Evolutionary conservation across 495 filamentous ascomycete species (phyloP), one percentile per base, ranked within the genome.

Genomic region (Penicillium argentinense): DNA sequence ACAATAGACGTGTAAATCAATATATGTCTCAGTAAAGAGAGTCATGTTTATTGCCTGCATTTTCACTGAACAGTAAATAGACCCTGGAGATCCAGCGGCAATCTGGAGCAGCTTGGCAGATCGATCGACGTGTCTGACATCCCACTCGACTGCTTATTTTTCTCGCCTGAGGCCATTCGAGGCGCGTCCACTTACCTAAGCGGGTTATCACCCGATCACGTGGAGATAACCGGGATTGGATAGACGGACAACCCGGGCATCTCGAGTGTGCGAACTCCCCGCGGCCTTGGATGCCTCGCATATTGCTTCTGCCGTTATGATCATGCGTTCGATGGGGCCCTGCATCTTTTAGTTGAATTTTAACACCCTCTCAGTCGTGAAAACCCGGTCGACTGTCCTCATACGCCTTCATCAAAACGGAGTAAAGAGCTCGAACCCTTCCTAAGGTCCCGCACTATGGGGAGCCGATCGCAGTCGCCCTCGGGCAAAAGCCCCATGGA

Each of bases 391-490:
- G 5, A 9, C n/a, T 16, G 33, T 19, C 21, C 17, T 7, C 18
- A 21, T n/a, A n/a, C 33, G 3, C 11, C 9, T 9, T 14, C 13
- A 11, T 18, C 30, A 18, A 33, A 14, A 38, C 19, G 14, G 28
- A 27, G 16, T 11, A 18, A 13, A 13, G 24, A 14, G 23, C 28
- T n/a, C 32, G 9, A 38, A 36, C n/a, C 24, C 39, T 22, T 32
- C 9, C 12, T 32, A 27, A 8, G 24, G 22, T 26, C 22, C 16
- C 5, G 5, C 30, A 28, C 11, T 12, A 63, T 69, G 67, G 55
- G 57, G 41, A 52, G 54, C 29, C 47, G 44, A 36, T 18, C 53
- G 26, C 56, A 57, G 22, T 63, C 67, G 19, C 53, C 60, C 3
- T 32, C 42, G 45, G 63, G 54, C 36, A 24, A 34, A 14, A 53